These are phyloP conservation scores for Conticribra weissflogii DNA, from an alignment of 108 stramenopile genomes.

Conservation along the genomic window DNA sequence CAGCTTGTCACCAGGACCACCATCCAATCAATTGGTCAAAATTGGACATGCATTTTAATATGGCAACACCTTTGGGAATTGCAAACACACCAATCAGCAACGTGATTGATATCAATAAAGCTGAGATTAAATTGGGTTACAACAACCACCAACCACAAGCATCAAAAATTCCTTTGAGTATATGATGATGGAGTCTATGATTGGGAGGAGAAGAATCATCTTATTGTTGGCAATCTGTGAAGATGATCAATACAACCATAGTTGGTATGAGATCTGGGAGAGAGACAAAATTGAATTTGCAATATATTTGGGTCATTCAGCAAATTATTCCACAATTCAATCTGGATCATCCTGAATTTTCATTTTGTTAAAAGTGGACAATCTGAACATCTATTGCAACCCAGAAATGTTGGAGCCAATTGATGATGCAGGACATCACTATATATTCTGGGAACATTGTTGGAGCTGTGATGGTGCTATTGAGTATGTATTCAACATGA, in stretches of 20 bases:
- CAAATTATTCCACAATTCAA: too few relatives aligned
- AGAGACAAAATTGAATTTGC: slow-evolving; percentile 13
- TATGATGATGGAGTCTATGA: slow-evolving; percentile 9
- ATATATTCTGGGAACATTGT: too few relatives aligned
- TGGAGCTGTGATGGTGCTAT: too few relatives aligned
- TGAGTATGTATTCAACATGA: too few relatives aligned
- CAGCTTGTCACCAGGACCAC: slow-evolving; percentile 9
- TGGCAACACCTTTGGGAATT: slow-evolving; percentile 7
- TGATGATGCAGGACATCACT: too few relatives aligned
- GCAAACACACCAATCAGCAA: neutral
- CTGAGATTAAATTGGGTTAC: slow-evolving; percentile 16
- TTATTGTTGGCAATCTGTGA: slow-evolving; percentile 26
- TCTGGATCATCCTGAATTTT: too few relatives aligned
- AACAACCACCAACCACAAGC: slow-evolving; percentile 4
- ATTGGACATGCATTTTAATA: slow-evolving; percentile 7
- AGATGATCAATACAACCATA: neutral
- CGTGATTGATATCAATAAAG: slow-evolving; percentile 27
- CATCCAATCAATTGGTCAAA: slow-evolving; percentile 15
- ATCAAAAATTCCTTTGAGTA: neutral
- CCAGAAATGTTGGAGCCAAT: too few relatives aligned
- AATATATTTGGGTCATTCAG: too few relatives aligned
- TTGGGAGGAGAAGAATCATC: slow-evolving; percentile 20
- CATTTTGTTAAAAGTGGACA: too few relatives aligned
- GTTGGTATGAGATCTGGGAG: slow-evolving; percentile 13
- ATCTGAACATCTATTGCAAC: too few relatives aligned